Evolutionary conservation across 768 basidiomycete species (phyloP), one percentile per base, ranked within the genome.

Genomic region (Sutorius australiensis): DNA sequence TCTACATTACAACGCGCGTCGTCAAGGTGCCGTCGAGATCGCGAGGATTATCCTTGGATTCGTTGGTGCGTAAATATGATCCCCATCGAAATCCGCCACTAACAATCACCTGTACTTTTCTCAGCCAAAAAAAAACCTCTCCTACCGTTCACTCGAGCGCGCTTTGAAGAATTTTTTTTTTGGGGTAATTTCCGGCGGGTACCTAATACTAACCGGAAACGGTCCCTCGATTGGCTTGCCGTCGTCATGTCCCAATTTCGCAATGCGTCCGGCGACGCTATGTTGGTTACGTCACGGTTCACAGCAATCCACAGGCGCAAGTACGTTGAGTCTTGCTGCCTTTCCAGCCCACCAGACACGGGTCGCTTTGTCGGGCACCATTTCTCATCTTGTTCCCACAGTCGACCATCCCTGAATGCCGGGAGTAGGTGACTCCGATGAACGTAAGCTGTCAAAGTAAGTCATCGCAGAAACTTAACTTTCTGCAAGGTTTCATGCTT

Each of bases 371-470:
- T 43, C 27, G 37, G 17, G 24, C 12, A 16, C 38, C 43, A 47
- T 51, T 48, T 46, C 24, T 7, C 14, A 27, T 19, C 10, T 13
- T 10, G 32, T 47, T 52, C 53, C 16, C 62, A 57, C 24, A 14
- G 2, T 13, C 1, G 6, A 10, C 6, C 48, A 36, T 60, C 54
- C 61, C 61, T 54, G 62, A 37, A 38, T 27, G 40, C 8, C 33
- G 21, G 7, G 14, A 16, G 13, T 28, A 31, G 17, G 3, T 13
- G 19, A 2, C 46, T 27, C 7, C n/a, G 14, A 6, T 11, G 3
- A n/a, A 42, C 19, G 19, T 24, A 8, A 6, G 21, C 9, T 10
- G 24, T 14, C 9, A 10, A 27, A 43, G 16, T 11, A 27, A 43
- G 16, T 11, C n/a, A 17, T 39, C 16, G n/a, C 17, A 10, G 41